Percentiles rank a stretch among this genome's conserved stretches.
Conservation (phyloP, 371 early-diverging fungal species). For the Syncephalastrum monosporum region DNA sequence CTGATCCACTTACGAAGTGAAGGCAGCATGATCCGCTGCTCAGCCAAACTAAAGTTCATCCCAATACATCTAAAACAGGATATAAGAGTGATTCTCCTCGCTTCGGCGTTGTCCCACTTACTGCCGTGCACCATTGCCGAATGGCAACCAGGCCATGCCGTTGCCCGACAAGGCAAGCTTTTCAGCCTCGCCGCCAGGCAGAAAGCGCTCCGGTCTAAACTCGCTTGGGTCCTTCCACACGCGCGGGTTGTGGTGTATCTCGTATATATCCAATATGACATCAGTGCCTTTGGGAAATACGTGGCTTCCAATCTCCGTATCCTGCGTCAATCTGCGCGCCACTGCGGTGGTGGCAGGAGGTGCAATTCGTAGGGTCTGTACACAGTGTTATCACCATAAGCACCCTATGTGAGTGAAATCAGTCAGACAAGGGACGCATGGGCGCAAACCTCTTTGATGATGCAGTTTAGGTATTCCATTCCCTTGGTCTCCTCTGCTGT, state of each 20-base stretch:
- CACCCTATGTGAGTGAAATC: too few relatives aligned
- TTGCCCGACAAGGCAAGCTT: neutral
- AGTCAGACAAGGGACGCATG: too few relatives aligned
- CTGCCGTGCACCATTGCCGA: slow-evolving; percentile 41
- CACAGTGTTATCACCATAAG: neutral
- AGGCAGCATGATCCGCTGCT: slow-evolving; percentile 16
- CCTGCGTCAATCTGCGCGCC: neutral
- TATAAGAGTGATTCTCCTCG: too few relatives aligned
- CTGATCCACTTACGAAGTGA: slow-evolving; percentile 15
- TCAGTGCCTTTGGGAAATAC: neutral
- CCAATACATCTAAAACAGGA: slow-evolving; percentile 10
- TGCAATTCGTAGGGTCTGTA: neutral
- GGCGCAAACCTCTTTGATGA: slow-evolving; percentile 25
- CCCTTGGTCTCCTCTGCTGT: slow-evolving; percentile 17
- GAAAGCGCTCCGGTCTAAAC: slow-evolving; percentile 19
- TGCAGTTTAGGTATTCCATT: slow-evolving; percentile 16
- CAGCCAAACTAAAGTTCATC: slow-evolving; percentile 26
- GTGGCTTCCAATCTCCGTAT: neutral
- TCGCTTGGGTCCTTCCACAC: slow-evolving; percentile 15
- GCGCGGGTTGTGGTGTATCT: slow-evolving; percentile 19
- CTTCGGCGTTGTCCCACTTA: slow-evolving; percentile 9
- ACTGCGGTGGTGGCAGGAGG: neutral
- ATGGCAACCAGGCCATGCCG: slow-evolving; percentile 35
- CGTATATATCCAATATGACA: slow-evolving; percentile 4
- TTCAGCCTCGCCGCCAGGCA: slow-evolving; percentile 1